A percentile compares a stretch with the other conserved stretches of the same genome.
Evolutionary conservation across 1,284 basidiomycete species (phyloP).

Genomic region (Acaromyces ingoldii): DNA sequence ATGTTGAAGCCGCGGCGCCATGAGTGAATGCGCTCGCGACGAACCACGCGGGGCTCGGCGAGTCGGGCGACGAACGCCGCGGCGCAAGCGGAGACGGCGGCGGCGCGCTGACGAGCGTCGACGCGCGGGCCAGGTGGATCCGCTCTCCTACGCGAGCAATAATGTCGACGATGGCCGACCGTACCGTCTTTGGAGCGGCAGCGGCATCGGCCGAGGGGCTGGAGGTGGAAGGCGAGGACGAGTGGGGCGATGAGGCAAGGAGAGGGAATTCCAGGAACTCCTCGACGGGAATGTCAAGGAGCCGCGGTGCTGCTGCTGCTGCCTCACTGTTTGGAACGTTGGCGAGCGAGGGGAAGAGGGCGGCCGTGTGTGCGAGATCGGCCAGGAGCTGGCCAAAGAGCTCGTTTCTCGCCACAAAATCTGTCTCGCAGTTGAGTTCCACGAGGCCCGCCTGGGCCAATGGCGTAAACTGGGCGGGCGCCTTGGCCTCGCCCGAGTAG

Average conservation of each 20-base stretch:
- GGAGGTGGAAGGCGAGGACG: conserved; percentile 23
- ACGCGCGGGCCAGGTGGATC: conserved; percentile 70
- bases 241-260: conserved; percentile 38
- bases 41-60: conserved; percentile 10
- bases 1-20: conserved; percentile 54
- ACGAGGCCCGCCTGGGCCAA: conserved; percentile 69
- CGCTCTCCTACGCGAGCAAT: conserved; percentile 87
- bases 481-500: conserved; percentile 52
- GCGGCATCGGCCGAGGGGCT: conserved; percentile 24
- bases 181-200: conserved; percentile 59
- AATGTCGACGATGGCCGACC: conserved; percentile 68
- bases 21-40: conserved; percentile 75
- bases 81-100: conserved; percentile 35
- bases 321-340: no score
- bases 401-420: conserved; percentile 85
- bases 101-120: conserved; percentile 61
- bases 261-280: conserved; percentile 49
- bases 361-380: conserved; percentile 80
- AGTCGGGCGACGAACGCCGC: conserved; percentile 14
- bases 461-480: conserved; percentile 10
- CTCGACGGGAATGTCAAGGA: conserved; percentile 23
- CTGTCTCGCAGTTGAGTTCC: conserved; percentile 93
- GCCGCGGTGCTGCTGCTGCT: not conserved
- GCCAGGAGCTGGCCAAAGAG: conserved; percentile 72
- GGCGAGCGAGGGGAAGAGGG: conserved; percentile 64